Percentiles rank a stretch among this genome's conserved stretches.
Evolutionary conservation across 2,329 filamentous ascomycete genomes (phyloP).

Genomic region (Diaporthe citriasiana): DNA sequence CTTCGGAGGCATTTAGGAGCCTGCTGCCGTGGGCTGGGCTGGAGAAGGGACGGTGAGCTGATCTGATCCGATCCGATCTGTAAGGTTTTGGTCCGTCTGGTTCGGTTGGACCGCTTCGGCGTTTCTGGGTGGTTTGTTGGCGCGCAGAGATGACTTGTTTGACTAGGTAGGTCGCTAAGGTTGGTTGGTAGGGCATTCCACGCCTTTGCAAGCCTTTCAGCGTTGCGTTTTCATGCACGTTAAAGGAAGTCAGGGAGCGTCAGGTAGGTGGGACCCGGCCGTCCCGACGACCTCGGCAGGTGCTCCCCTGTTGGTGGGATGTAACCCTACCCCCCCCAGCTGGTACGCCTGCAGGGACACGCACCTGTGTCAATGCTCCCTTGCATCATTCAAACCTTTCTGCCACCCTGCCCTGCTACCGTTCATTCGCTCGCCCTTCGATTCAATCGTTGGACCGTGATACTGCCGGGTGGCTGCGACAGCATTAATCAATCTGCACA

Average conservation of each 20-base stretch:
- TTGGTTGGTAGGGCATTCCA: no score
- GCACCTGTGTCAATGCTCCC: not conserved
- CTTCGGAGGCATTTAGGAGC: not conserved
- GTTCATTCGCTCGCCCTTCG: not conserved
- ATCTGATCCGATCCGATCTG: not conserved
- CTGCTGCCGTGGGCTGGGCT: not conserved
- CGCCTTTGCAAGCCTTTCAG: no score
- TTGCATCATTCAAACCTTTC: constrained; percentile 1
- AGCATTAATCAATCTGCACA: constrained; percentile 3
- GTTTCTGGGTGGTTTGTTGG: not conserved
- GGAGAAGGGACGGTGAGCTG: not conserved
- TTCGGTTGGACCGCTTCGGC: no score
- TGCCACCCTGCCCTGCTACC: not conserved
- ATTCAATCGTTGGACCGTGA: not conserved
- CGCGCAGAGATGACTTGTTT: no score
- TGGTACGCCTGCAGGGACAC: not conserved
- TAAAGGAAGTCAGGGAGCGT: constrained; percentile 1
- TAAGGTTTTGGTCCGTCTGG: not conserved
- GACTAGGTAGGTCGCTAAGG: no score
- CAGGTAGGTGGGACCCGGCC: constrained; percentile 9
- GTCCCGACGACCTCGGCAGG: constrained; percentile 30
- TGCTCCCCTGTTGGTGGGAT: constrained; percentile 13
- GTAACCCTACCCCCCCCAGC: constrained; percentile 2
- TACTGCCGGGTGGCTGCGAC: constrained; percentile 6
- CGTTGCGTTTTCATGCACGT: constrained; percentile 17